phyloP scores from a whole-genome alignment of 805 yeast genomes.

The Candida cerambycidarum region DNA sequence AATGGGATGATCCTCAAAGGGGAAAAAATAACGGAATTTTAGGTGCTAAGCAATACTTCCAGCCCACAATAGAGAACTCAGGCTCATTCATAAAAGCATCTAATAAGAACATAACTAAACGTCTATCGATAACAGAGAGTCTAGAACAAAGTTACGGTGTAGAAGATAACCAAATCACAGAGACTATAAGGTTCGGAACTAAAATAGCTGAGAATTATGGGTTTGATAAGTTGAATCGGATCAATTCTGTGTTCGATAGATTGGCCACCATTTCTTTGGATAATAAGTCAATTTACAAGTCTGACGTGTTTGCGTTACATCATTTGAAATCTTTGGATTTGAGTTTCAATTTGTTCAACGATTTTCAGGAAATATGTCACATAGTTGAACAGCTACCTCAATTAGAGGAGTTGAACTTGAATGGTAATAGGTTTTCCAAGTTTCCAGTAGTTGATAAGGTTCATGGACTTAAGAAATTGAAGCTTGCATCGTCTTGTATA shows the following conservation, averaged over 20 bases:
- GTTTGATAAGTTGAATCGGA: constrained; percentile 52
- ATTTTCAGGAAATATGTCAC: constrained; percentile 36
- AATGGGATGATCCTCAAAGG: constrained; percentile 72
- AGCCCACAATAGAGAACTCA: constrained; percentile 31
- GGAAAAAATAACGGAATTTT: constrained; percentile 74
- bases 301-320: constrained; percentile 4
- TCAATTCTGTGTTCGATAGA: constrained; percentile 46
- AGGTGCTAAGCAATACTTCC: constrained; percentile 57
- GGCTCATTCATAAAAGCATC: constrained; percentile 65
- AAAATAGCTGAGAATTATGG: constrained; percentile 67
- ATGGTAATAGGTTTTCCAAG: constrained; percentile 49
- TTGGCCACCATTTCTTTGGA: constrained; percentile 54
- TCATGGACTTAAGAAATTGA: constrained; percentile 18
- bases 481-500: constrained; percentile 28
- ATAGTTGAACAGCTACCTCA: constrained; percentile 36
- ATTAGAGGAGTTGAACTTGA: constrained; percentile 47
- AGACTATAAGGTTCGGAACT: constrained; percentile 46
- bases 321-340: constrained; percentile 49
- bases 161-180: constrained; percentile 24
- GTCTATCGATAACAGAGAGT: constrained; percentile 46
- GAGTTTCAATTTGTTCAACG: constrained; percentile 55
- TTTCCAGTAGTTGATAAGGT: neutral
- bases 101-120: constrained; percentile 30
- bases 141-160: constrained; percentile 30
- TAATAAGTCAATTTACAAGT: constrained; percentile 32